Evolutionary conservation across 257 asterid species (phyloP), one percentile per base, ranked within the genome.

Genomic region (Dorcoceras hygrometricum): DNA sequence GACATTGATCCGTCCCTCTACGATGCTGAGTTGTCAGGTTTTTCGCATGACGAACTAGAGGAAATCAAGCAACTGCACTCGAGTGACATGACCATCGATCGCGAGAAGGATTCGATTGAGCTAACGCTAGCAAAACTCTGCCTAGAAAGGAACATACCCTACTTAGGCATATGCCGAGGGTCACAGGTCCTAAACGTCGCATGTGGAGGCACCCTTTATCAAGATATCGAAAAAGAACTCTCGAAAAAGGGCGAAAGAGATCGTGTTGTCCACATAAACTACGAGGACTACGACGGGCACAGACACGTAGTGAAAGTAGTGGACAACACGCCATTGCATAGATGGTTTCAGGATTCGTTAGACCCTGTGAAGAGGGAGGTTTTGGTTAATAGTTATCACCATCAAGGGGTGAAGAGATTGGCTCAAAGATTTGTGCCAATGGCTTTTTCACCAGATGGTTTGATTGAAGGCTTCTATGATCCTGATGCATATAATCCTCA

Each of bases 161-260:
- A 86, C 60, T 63, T 92, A 63, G 98, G 98, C 25, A 87, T 92
- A 36, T 92, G 98, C 75, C 73, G 97, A 43, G 98, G 98, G 0
- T 89, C 97, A 5, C 98, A 92, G 73, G 82, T 92, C 50, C 84
- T 92, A 0, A 92, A 92, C 53, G 97, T 92, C 16, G 98, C 98
- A 0, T 89, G 91, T 68, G 97, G 97, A 19, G 98, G 98, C 3
- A 86, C 93, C 57, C 93, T 92, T 22, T 92, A 89, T 73, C 96
- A 87, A 4, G 98, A 92, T 58, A 73, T 92, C 0, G 96, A 80
- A 3, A 86, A 73, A 60, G 96, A 91, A 31, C 59, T 91, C 0
- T 54, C 77, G 0, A 81, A 63, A 23, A 77, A 73, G 5, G 58
- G 36, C 11, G 66, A 66, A 8, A 72, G 74, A 12, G 63, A 65